Evolutionary conservation across 2,329 filamentous ascomycete species (phyloP).

Genomic region (Phyllosticta citriasiana): DNA sequence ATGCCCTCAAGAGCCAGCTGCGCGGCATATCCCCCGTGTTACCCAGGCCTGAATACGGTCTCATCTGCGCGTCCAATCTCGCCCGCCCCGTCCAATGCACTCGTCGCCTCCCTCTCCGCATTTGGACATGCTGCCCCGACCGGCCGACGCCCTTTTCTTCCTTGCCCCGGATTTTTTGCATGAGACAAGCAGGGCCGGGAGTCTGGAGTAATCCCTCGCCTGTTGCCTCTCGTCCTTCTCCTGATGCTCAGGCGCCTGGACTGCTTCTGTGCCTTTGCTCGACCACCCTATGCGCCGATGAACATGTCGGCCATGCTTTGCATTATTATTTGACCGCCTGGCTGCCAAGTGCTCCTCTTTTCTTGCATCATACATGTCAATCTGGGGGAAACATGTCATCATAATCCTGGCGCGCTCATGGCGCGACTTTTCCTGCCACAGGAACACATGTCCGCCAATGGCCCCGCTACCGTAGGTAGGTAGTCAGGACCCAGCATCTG

Average conservation of each 20-base stretch:
- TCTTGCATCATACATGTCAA: constrained; percentile 9
- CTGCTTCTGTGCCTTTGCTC: background rate
- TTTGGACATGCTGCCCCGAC: background rate
- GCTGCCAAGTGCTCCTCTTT: constrained; percentile 3
- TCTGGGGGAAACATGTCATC: background rate
- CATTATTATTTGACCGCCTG: background rate
- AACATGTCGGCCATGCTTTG: background rate
- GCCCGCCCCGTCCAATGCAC: constrained; percentile 1
- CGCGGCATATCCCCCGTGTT: background rate
- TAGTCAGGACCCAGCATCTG: background rate
- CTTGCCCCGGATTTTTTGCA: constrained; percentile 8
- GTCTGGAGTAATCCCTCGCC: background rate
- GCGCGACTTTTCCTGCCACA: background rate
- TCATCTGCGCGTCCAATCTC: constrained; percentile 8
- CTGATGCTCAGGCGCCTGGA: background rate
- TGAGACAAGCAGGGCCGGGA: background rate
- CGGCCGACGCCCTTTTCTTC: background rate
- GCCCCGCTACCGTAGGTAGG: too few species aligned
- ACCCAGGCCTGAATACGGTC: constrained; percentile 7
- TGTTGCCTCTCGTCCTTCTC: background rate
- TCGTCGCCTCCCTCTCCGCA: background rate
- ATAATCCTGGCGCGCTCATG: background rate
- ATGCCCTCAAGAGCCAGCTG: constrained; percentile 1
- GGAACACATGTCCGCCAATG: background rate
- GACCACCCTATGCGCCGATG: background rate